A percentile compares a stretch with the other conserved stretches of the same genome.
Evolutionary conservation across 495 filamentous ascomycete species (phyloP).

Genomic region (Thermothielavioides terrestris): DNA sequence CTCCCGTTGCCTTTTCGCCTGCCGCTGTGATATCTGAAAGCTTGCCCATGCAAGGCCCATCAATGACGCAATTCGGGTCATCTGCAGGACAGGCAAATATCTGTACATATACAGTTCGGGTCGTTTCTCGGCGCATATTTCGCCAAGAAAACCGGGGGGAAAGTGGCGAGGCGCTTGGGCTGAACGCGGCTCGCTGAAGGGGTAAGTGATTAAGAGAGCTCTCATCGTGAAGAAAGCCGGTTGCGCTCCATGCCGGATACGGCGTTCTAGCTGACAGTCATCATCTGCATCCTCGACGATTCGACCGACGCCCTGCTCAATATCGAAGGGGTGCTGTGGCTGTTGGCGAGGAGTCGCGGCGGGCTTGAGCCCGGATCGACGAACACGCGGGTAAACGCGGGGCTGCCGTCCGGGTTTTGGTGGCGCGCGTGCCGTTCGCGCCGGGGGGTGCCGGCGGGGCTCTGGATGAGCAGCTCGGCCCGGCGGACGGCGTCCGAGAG

Average conservation of each 20-base stretch:
- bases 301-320: conserved; percentile 41
- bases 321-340: conserved; percentile 43
- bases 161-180: too few relatives aligned
- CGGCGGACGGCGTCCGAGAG: conserved; percentile 70
- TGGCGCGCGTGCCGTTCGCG: conserved; percentile 14
- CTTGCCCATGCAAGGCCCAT: neutral
- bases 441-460: conserved; percentile 45
- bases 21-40: too few relatives aligned
- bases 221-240: neutral
- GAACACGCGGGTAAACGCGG: conserved; percentile 56
- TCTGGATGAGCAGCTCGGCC: conserved; percentile 64
- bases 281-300: conserved; percentile 55
- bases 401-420: conserved; percentile 43
- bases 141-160: too few relatives aligned
- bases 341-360: conserved; percentile 39
- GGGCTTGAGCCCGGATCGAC: conserved; percentile 43
- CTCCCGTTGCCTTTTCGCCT: too few relatives aligned
- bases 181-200: neutral
- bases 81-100: too few relatives aligned
- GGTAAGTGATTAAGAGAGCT: neutral
- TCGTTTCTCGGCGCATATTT: neutral
- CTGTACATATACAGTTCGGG: conserved; percentile 11
- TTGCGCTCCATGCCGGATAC: neutral
- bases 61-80: too few relatives aligned
- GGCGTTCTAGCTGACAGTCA: conserved; percentile 50